Conservation (phyloP, 306 rosid species). For the Fragaria iinumae region DNA sequence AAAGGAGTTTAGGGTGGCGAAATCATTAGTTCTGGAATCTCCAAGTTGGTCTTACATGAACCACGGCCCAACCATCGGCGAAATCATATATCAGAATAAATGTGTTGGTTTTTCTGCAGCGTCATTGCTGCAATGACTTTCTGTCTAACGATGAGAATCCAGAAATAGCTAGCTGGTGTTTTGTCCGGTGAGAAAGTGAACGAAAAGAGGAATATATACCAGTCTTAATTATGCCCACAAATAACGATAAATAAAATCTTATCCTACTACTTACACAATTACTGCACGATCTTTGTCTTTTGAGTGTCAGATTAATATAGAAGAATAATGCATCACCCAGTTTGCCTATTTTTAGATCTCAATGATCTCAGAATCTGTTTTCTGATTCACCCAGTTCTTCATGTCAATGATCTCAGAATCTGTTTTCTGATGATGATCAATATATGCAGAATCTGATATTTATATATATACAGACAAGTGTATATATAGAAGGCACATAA, state of each 20-base stretch:
- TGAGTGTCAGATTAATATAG: neutral
- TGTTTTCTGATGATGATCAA: neutral
- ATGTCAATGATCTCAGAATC: neutral
- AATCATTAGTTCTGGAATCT: neutral
- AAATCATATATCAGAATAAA: too few relatives aligned
- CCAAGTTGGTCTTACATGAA: neutral
- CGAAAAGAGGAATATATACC: neutral
- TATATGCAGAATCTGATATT: neutral
- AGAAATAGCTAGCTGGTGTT: neutral
- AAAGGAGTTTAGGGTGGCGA: neutral
- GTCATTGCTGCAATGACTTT: neutral
- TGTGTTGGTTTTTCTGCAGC: neutral
- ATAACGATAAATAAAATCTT: neutral
- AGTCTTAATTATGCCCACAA: neutral
- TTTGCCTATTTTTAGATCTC: neutral
- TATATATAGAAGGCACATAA: neutral
- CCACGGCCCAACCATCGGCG: neutral
- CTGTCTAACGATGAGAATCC: neutral
- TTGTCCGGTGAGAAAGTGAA: slow-evolving; percentile 34
- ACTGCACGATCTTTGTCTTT: neutral
- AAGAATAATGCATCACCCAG: neutral
- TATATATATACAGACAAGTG: neutral
- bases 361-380: neutral
- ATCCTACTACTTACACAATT: neutral
- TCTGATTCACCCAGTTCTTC: too few relatives aligned